These are phyloP conservation scores for Clathrospora elynae DNA, from an alignment of 2,329 filamentous ascomycete species.

Conservation along the genomic window DNA sequence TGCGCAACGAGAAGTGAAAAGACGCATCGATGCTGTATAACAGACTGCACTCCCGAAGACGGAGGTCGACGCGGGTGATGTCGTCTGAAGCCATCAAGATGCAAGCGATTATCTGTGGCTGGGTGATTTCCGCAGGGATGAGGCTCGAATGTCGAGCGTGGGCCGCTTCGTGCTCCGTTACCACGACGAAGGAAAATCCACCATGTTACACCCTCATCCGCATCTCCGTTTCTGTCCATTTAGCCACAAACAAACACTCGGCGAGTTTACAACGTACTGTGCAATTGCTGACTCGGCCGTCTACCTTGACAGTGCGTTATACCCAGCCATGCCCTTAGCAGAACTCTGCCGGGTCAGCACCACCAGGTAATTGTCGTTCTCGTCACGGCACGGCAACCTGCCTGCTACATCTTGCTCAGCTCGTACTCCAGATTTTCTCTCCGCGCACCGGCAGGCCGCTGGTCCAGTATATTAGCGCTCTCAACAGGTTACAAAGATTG, in stretches of 20 bases:
- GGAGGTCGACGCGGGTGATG: conserved; percentile 21
- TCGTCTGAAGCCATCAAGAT: conserved; percentile 24
- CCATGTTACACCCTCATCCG: conserved; percentile 40
- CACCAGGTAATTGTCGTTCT: conserved; percentile 19
- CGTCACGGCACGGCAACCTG: conserved; percentile 29
- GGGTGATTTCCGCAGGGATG: conserved; percentile 33
- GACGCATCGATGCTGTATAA: conserved; percentile 16
- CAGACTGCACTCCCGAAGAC: conserved; percentile 20
- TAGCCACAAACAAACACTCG: conserved; percentile 29
- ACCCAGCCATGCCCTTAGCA: conserved; percentile 33
- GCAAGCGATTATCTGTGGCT: conserved; percentile 40
- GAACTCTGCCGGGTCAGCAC: conserved; percentile 28
- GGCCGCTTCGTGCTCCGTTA: conserved; percentile 28
- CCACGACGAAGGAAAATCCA: conserved; percentile 39
- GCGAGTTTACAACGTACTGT: conserved; percentile 13
- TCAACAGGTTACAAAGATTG: conserved; percentile 28
- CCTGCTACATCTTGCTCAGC: conserved; percentile 24
- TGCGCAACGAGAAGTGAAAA: not conserved
- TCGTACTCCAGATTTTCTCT: conserved; percentile 12
- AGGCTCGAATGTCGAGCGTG: conserved; percentile 7
- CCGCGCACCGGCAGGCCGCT: conserved; percentile 16
- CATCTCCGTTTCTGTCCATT: conserved; percentile 29
- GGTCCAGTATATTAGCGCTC: conserved; percentile 33
- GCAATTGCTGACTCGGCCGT: conserved; percentile 24
- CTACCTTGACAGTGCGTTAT: conserved; percentile 35